Evolutionary conservation across 805 yeast genomes (phyloP).

Genomic region (Komagataella pseudopastoris): DNA sequence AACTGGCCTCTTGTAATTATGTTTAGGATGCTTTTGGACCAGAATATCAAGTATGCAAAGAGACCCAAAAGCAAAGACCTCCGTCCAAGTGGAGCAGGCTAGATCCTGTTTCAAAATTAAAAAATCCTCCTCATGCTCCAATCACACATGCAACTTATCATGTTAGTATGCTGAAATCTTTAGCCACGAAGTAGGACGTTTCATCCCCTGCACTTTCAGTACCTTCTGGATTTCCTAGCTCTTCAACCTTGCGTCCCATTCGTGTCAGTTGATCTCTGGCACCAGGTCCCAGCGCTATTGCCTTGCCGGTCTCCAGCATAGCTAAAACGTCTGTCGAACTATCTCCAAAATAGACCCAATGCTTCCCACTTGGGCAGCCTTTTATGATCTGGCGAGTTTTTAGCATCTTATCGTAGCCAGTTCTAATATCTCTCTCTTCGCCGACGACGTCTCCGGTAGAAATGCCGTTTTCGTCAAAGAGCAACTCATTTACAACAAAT

Average conservation of each 20-base stretch:
- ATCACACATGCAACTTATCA: neutral
- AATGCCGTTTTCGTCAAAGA: neutral
- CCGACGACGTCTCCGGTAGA: neutral
- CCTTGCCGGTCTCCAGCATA: conserved; percentile 30
- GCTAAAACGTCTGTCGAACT: conserved; percentile 46
- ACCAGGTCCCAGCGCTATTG: conserved; percentile 14
- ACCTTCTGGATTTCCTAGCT: neutral
- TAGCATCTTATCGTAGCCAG: neutral
- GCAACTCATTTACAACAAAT: neutral
- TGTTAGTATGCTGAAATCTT: neutral
- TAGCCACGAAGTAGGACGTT: neutral
- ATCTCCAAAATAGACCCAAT: conserved; percentile 40
- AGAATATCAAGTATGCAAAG: neutral
- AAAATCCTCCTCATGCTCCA: neutral
- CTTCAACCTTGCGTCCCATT: neutral
- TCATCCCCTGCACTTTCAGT: neutral
- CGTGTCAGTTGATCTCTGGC: neutral
- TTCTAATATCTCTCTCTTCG: neutral
- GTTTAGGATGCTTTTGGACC: neutral
- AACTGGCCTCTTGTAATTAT: neutral
- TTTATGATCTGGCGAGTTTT: neutral
- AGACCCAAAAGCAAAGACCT: neutral
- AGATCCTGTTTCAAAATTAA: neutral
- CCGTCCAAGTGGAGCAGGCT: neutral
- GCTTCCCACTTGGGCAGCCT: neutral